These are phyloP conservation scores for Colletotrichum echinochloae DNA, from an alignment of 2,329 filamentous ascomycete genomes.

Conservation along the genomic window DNA sequence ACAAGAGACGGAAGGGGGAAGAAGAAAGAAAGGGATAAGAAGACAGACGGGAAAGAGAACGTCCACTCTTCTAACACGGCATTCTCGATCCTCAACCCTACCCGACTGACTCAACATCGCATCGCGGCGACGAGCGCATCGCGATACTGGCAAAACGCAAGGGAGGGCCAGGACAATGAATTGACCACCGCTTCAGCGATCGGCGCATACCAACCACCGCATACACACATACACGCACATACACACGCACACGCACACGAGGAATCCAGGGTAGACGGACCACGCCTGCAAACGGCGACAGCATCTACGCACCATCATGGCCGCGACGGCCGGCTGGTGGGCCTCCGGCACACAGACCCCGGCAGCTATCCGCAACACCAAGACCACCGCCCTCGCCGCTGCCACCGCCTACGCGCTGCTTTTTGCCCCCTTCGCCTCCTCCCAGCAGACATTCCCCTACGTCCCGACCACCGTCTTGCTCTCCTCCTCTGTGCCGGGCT, in stretches of 20 bases:
- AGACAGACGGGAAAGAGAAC: background rate
- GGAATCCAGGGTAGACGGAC: conserved; percentile 15
- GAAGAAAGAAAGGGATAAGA: background rate
- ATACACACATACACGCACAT: conserved; percentile 28
- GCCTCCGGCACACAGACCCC: background rate
- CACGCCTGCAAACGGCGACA: conserved; percentile 16
- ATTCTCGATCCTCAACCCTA: background rate
- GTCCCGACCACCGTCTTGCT: conserved; percentile 80
- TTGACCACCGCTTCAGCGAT: conserved; percentile 31
- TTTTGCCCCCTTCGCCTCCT: conserved; percentile 39
- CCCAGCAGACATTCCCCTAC: conserved; percentile 74
- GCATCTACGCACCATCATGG: conserved; percentile 10
- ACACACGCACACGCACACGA: conserved; percentile 17
- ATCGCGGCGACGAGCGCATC: background rate
- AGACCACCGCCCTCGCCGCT: conserved; percentile 12
- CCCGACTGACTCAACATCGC: too few species aligned
- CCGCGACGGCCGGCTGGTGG: conserved; percentile 2
- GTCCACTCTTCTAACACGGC: background rate
- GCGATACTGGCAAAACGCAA: background rate
- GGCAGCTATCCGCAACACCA: conserved; percentile 18
- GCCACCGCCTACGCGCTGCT: conserved; percentile 32
- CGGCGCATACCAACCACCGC: too few species aligned
- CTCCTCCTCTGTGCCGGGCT: conserved; percentile 58
- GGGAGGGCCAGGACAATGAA: conserved; percentile 26
- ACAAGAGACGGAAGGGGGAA: background rate